Base-by-base conservation (phyloP, 306 rosid species). In the Casuarina cunninghamiana region DNA sequence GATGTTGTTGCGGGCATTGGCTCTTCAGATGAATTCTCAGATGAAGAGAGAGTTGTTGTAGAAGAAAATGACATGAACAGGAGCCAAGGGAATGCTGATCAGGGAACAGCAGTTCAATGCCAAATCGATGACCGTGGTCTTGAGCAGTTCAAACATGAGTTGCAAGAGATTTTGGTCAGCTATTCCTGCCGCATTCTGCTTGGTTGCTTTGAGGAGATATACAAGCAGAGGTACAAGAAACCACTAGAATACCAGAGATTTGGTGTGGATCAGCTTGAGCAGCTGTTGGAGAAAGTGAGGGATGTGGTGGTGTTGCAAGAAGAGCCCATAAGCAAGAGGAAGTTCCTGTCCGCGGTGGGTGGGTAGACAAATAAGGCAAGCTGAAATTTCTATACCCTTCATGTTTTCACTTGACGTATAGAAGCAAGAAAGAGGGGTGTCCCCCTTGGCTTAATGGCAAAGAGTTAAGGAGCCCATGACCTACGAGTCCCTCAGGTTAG, bases 131-230 rank as follows among this genome's bases (percentile, higher is more conserved):
- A 76, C 68, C 38, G 32, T 37, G 1, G 49, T 73, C 88, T 95
- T 6, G 90, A 87, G 80, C 84, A 81, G 80, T 95, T 95, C 86
- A 95, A 91, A 80, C 72, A 80, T 55, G 97, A 95, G 82, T 85
- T 95, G 72, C 97, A 91, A 65, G 99, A 95, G 91, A 93, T 95
- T 80, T 87, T 95, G 3, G 99, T 95, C 32, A 91, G 97, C 89
- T 95, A 93, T 84, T 95, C 99, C 38, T 95, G 98, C 77, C 80
- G 84, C 78, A 93, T 95, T 78, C 83, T 80, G 82, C 60, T 95
- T 11, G 96, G 91, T 72, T 86, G 84, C 78, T 95, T 95, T 19
- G 94, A 93, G 85, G 91, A 72, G 5, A 80, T 95, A 82, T 95
- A 95, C 80, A 71, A 77, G 82, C 97, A 90, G 72, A 80, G 99